These are phyloP conservation scores for Fusarium sp. DNA, from an alignment of 2,329 filamentous ascomycete genomes.

Conservation along the genomic window DNA sequence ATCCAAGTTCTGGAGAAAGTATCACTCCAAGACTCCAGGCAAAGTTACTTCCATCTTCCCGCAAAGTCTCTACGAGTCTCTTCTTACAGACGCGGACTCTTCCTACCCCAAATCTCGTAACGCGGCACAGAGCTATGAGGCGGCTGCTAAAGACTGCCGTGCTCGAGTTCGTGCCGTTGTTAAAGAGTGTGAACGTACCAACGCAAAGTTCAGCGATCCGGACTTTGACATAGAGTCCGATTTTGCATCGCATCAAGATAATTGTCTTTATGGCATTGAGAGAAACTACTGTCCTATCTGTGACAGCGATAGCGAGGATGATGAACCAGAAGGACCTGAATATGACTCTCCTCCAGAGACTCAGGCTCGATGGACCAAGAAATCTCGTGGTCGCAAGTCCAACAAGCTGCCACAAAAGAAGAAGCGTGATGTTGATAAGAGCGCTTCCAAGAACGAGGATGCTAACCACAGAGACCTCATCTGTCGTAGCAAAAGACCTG, in stretches of 20 bases:
- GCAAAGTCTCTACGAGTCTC: slow-evolving; percentile 52
- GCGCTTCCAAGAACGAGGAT: slow-evolving; percentile 21
- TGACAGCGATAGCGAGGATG: slow-evolving; percentile 27
- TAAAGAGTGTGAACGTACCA: slow-evolving; percentile 57
- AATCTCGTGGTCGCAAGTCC: slow-evolving; percentile 24
- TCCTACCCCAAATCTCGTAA: slow-evolving; percentile 49
- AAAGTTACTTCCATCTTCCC: slow-evolving; percentile 60
- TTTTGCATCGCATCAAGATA: slow-evolving; percentile 47
- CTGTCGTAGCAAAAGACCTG: slow-evolving; percentile 40
- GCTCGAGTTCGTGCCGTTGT: slow-evolving; percentile 55
- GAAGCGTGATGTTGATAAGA: slow-evolving; percentile 26
- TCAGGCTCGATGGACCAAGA: slow-evolving; percentile 23
- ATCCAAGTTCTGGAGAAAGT: slow-evolving; percentile 56
- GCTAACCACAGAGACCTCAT: slow-evolving; percentile 6
- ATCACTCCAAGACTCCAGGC: slow-evolving; percentile 55
- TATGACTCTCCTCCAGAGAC: not conserved
- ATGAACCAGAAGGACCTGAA: not conserved
- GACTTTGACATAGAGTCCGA: slow-evolving; percentile 59
- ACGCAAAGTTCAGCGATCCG: slow-evolving; percentile 58
- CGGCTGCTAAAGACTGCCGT: slow-evolving; percentile 54
- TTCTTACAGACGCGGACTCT: slow-evolving; percentile 39
- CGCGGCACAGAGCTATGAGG: slow-evolving; percentile 56
- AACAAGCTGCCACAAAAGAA: slow-evolving; percentile 28
- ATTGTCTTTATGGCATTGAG: slow-evolving; percentile 54
- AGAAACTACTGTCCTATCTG: slow-evolving; percentile 24